Evolutionary conservation across 192 early-diverging fungal species (phyloP).

Genomic region (Linnemannia exigua): DNA sequence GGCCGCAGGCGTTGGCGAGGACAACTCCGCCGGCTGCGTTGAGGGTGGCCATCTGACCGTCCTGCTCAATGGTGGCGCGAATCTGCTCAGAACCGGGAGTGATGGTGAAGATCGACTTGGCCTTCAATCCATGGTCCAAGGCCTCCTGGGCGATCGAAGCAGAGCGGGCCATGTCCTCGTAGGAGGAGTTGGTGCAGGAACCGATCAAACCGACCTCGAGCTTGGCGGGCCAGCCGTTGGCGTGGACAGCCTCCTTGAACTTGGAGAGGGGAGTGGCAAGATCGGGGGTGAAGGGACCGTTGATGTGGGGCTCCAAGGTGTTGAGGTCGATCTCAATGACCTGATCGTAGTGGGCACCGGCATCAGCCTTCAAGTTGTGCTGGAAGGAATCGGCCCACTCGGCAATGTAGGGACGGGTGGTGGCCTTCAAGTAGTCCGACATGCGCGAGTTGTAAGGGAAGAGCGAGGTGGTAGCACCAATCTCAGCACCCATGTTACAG

Average conservation of each 20-base stretch:
- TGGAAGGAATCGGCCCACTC: constrained; percentile 82
- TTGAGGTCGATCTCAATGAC: constrained; percentile 95
- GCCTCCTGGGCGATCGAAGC: constrained; percentile 92
- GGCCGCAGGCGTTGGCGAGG: constrained; percentile 98
- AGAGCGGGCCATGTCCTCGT: constrained; percentile 97
- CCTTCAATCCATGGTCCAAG: constrained; percentile 81
- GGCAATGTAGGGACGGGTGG: constrained; percentile 85
- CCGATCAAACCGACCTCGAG: constrained; percentile 95
- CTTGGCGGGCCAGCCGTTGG: constrained; percentile 92
- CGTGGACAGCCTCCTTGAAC: constrained; percentile 89
- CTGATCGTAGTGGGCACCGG: constrained; percentile 91
- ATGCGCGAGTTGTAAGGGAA: constrained; percentile 97
- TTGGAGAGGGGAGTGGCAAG: constrained; percentile 93
- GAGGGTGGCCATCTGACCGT: constrained; percentile 86
- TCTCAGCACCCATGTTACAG: constrained; percentile 99
- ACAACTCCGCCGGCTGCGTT: constrained; percentile 87
- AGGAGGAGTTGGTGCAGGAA: constrained; percentile 99
- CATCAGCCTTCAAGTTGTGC: constrained; percentile 93
- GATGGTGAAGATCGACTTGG: constrained; percentile 88
- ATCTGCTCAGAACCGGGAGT: constrained; percentile 99
- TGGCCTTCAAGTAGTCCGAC: constrained; percentile 92
- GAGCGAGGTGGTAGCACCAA: constrained; percentile 97
- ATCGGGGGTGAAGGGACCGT: constrained; percentile 98
- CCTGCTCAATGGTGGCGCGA: constrained; percentile 94
- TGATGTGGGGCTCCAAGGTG: constrained; percentile 95